Evolutionary conservation across 257 asterid species (phyloP).

Genomic region (Linaria vulgaris): DNA sequence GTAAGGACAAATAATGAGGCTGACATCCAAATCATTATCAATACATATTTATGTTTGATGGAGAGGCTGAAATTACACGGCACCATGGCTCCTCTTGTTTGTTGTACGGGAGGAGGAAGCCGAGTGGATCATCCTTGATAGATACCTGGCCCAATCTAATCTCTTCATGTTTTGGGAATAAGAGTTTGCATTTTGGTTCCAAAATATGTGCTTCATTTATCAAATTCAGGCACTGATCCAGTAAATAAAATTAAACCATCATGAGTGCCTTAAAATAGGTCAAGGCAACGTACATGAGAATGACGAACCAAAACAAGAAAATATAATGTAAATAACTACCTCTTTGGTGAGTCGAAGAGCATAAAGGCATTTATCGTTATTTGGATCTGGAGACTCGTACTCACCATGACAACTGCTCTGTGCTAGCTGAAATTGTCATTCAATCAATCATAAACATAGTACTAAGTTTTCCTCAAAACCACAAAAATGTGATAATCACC

Average conservation of each 20-base stretch:
- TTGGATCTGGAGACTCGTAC: constrained; percentile 37
- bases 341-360: constrained; percentile 31
- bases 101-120: constrained; percentile 23
- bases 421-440: constrained; percentile 35
- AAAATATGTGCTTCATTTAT: constrained; percentile 12
- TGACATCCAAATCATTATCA: background rate
- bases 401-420: constrained; percentile 43
- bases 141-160: background rate
- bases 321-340: constrained; percentile 17
- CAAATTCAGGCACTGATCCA: constrained; percentile 35
- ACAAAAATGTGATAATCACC: background rate
- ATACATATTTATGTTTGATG: background rate
- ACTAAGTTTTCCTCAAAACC: background rate
- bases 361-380: constrained; percentile 27
- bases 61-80: constrained; percentile 19
- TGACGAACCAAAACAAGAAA: background rate
- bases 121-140: constrained; percentile 25
- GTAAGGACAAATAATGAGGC: background rate
- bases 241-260: background rate
- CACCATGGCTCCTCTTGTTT: too few relatives aligned
- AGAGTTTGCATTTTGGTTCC: constrained; percentile 42
- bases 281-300: background rate
- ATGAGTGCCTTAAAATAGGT: background rate
- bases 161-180: constrained; percentile 24
- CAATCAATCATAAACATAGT: background rate